A percentile compares a stretch with the other conserved stretches of the same genome.
phyloP scores from a whole-genome alignment of 345 rosid species.

The Populus davidiana region DNA sequence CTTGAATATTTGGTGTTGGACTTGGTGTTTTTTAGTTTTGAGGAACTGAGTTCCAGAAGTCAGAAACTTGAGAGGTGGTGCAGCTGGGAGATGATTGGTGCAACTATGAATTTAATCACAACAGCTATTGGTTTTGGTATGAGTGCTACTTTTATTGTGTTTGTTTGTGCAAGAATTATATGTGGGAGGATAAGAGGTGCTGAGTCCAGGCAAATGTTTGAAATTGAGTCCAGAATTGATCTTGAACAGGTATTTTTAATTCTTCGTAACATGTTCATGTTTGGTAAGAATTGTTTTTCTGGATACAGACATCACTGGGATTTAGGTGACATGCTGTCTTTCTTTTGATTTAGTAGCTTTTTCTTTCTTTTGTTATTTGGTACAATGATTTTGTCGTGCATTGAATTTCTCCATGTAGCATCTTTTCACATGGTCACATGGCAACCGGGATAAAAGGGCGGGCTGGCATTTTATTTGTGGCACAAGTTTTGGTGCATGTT shows the following conservation, averaged over 20 bases:
- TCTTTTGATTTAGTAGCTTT: neutral
- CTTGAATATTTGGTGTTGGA: neutral
- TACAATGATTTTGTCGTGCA: neutral
- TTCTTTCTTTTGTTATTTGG: neutral
- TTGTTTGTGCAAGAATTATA: conserved; percentile 57
- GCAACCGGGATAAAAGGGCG: neutral
- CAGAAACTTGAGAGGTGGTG: neutral
- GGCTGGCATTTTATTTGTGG: neutral
- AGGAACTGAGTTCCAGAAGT: neutral
- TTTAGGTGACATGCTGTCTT: neutral
- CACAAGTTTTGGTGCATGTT: neutral
- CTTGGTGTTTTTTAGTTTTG: conserved; percentile 7
- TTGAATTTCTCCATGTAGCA: neutral
- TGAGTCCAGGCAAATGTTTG: conserved; percentile 43
- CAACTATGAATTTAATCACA: conserved; percentile 51
- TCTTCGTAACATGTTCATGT: neutral
- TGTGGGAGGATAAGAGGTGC: conserved; percentile 49
- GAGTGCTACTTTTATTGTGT: conserved; percentile 62
- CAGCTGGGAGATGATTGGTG: conserved; percentile 34
- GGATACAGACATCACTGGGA: neutral
- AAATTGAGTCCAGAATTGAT: conserved; percentile 45
- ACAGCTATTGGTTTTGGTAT: conserved; percentile 60
- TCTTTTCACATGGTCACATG: neutral
- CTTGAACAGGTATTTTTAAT: conserved; percentile 45
- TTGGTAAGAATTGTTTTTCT: neutral